Base-by-base conservation (phyloP, 768 basidiomycete species). In the Crucibulum laeve region DNA sequence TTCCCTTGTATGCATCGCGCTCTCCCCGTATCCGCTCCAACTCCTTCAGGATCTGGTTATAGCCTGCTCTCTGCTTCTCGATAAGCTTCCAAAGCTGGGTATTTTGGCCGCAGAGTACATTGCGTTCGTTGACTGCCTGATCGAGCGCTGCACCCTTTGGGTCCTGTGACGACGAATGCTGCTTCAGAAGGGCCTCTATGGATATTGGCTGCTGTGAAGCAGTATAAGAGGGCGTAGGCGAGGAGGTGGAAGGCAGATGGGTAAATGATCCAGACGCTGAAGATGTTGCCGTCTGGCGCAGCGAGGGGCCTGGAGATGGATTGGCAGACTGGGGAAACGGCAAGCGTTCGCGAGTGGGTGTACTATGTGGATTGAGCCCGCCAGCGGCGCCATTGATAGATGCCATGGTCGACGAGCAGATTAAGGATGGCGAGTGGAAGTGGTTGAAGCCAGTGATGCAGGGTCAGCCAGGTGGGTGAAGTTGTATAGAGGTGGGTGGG, bases 81-180 rank as follows among this genome's bases (percentile, higher is more conserved):
- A 95, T 84, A 49, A 94, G 76, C 63, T 93, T 94, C 93, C 93
- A 95, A 17, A 95, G 79, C 65, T 94, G 91, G 13, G 82, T 68
- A 60, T 95, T 95, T 69, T 95, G 92, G 3, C 80, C 64, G 8
- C 85, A 79, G 39, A 93, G 78, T 30, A 69, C 64, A 56, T 94
- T 95, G 51, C 92, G 79, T 55, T 97, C 93, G 13, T 73, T 72
- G 21, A 95, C 70, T 5, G 82, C 79, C 45, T 82, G 77, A 19
- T 91, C 89, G 22, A 95, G 74, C 3, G 92, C 91, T 25, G 76
- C 73, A n/a, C 64, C 51, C 47, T 64, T 71, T 30, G 82, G 82
- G 62, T 82, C 77, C 37, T 72, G 60, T 1, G 77, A 64, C 17
- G 61, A 54, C 4, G 77, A 70, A 52, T 89, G 74, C 21, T 72